These are phyloP conservation scores for Tricholoma furcatifolium DNA, from an alignment of 768 basidiomycete species.

Conservation along the genomic window DNA sequence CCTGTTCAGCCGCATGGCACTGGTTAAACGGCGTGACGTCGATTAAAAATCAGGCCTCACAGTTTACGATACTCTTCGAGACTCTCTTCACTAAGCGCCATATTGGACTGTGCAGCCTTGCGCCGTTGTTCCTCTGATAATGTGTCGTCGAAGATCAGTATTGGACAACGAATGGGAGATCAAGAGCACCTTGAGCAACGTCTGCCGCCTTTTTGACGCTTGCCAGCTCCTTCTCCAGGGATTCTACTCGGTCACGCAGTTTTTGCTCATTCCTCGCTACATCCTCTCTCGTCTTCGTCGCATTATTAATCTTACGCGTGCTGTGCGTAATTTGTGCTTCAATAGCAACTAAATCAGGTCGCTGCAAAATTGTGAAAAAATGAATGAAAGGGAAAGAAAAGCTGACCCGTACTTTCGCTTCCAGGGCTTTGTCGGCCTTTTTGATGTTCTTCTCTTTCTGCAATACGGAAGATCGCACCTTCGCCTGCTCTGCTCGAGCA, in stretches of 20 bases:
- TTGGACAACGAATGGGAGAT: neutral
- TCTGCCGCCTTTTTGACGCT: slow-evolving; percentile 69
- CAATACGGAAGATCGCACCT: slow-evolving; percentile 68
- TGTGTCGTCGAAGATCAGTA: neutral
- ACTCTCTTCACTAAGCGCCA: slow-evolving; percentile 79
- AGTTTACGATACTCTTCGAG: slow-evolving; percentile 84
- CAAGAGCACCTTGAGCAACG: slow-evolving; percentile 68
- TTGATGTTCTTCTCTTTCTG: slow-evolving; percentile 88
- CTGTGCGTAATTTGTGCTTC: slow-evolving; percentile 91
- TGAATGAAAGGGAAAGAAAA: neutral
- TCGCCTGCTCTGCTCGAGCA: slow-evolving; percentile 79
- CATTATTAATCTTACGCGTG: slow-evolving; percentile 73
- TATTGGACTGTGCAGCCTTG: slow-evolving; percentile 67
- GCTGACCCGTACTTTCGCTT: slow-evolving; percentile 63
- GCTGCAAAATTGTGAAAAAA: slow-evolving; percentile 39
- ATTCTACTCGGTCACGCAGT: slow-evolving; percentile 47
- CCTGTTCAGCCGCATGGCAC: slow-evolving; percentile 34
- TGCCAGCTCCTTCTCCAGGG: slow-evolving; percentile 63
- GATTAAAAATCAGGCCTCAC: slow-evolving; percentile 39
- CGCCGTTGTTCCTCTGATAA: slow-evolving; percentile 64
- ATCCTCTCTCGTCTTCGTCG: slow-evolving; percentile 58
- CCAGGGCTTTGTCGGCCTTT: slow-evolving; percentile 86
- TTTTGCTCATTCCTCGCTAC: slow-evolving; percentile 54
- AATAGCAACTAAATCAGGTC: slow-evolving; percentile 78
- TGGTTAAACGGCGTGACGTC: neutral